These are phyloP conservation scores for Calonectria henricotiae DNA, from an alignment of 2,329 filamentous ascomycete genomes.

Conservation along the genomic window DNA sequence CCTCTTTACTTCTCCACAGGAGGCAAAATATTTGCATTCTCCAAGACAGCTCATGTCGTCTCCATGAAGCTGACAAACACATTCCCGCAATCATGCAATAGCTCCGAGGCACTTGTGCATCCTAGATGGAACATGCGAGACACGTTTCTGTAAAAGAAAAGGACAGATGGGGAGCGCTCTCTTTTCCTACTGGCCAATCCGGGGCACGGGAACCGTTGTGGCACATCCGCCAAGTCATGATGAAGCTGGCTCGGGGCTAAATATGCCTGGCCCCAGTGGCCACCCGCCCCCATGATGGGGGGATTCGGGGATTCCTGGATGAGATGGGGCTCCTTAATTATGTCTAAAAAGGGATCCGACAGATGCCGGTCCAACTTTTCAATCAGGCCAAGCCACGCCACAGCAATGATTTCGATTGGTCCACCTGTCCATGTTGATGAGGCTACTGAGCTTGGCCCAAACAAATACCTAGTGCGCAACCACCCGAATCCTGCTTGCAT, in stretches of 20 bases:
- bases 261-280: conserved; percentile 20
- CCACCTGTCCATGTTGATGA: background rate
- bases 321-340: conserved; percentile 18
- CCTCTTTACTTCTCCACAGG: conserved; percentile 5
- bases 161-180: background rate
- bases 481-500: background rate
- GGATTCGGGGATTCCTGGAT: conserved; percentile 8
- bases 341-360: conserved; percentile 14
- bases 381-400: background rate
- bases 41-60: background rate
- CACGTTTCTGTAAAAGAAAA: too few relatives aligned
- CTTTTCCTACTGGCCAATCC: conserved; percentile 19
- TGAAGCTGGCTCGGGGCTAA: conserved; percentile 27
- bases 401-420: conserved; percentile 24
- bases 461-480: background rate
- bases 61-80: conserved; percentile 15
- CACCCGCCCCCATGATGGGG: conserved; percentile 39
- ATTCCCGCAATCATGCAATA: background rate
- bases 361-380: conserved; percentile 24
- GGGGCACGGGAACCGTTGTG: conserved; percentile 22
- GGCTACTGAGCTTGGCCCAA: background rate
- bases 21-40: background rate
- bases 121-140: background rate
- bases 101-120: background rate
- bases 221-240: conserved; percentile 33